A percentile compares a stretch with the other conserved stretches of the same genome.
Evolutionary conservation across 805 yeast genomes (phyloP).

Genomic region (Pichia gijzeniarum): DNA sequence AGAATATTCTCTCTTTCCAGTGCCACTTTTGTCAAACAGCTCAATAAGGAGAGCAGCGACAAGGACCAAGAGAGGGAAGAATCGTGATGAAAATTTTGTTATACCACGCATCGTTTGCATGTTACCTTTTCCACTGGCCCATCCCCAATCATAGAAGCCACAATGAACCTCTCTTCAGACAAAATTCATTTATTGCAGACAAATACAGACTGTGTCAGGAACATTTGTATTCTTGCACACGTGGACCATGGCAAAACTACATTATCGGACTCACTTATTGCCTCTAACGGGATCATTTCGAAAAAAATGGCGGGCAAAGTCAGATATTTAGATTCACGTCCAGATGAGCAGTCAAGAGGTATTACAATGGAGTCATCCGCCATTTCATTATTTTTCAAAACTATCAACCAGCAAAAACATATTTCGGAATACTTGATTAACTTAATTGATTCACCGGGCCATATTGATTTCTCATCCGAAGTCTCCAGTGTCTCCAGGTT

Average conservation of each 20-base stretch:
- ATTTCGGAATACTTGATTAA: conserved; percentile 80
- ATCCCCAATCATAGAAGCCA: neutral
- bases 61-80: neutral
- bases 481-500: conserved; percentile 93
- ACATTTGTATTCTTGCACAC: conserved; percentile 94
- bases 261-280: conserved; percentile 81
- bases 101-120: too few relatives aligned
- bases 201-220: conserved; percentile 66
- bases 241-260: conserved; percentile 99
- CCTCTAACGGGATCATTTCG: conserved; percentile 94
- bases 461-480: conserved; percentile 92
- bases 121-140: neutral
- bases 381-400: conserved; percentile 82
- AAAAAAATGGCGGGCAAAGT: conserved; percentile 94
- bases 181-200: conserved; percentile 59
- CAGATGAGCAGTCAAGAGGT: conserved; percentile 93
- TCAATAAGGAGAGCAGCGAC: neutral
- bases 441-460: conserved; percentile 98
- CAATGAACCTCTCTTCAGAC: neutral
- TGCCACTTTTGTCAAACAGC: conserved; percentile 6
- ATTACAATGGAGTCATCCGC: conserved; percentile 98
- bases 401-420: conserved; percentile 34
- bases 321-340: conserved; percentile 85
- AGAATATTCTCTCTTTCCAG: conserved; percentile 8
- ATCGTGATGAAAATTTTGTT: too few relatives aligned